Base-by-base conservation (phyloP, 1,284 basidiomycete species). In the Takashimella koratensis region DNA sequence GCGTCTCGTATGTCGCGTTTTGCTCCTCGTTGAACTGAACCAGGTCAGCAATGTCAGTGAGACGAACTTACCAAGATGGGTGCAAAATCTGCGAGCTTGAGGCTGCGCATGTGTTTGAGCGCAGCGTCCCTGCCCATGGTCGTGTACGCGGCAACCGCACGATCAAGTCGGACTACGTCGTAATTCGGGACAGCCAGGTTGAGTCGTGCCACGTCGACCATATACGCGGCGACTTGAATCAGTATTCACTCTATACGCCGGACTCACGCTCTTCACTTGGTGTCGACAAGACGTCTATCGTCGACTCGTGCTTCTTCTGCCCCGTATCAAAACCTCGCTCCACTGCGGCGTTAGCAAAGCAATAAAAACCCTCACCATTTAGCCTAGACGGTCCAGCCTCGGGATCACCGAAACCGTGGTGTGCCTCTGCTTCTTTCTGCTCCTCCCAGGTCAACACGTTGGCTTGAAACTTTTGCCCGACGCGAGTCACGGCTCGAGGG, bases 381-480 rank as follows among this genome's bases (percentile, higher is more conserved):
- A 61, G 59, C 49, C 62, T 60, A 41, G 59, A 68, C 19, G 61
- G 63, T 8, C 63, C 64, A 11, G 66, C 52, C 40, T 63, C 63
- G 19, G 26, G 40, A 11, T 62, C 54, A 2, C 47, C 53, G 1
- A 56, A 46, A 21, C 59, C 51, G 20, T 59, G 60, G 22, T 53
- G 49, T 20, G 49, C 47, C 42, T 67, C 66, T 5, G 57, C 57
- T 4, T 46, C 65, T 45, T 64, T 59, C 48, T 75, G 71, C 46
- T 75, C 71, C 51, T 74, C 70, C 71, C 73, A 75, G 0, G 68
- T 55, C 4, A 68, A 65, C 12, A 76, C 72, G 43, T 64, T 79
- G 6, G 85, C 87, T 71, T 97, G 94, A 70, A 83, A 97, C 68
- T 90, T 93, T 47, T 85, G 81, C 3, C 93, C 93, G 22, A 90